Conservation (phyloP, 345 rosid genomes). For the Linum lewisii region DNA sequence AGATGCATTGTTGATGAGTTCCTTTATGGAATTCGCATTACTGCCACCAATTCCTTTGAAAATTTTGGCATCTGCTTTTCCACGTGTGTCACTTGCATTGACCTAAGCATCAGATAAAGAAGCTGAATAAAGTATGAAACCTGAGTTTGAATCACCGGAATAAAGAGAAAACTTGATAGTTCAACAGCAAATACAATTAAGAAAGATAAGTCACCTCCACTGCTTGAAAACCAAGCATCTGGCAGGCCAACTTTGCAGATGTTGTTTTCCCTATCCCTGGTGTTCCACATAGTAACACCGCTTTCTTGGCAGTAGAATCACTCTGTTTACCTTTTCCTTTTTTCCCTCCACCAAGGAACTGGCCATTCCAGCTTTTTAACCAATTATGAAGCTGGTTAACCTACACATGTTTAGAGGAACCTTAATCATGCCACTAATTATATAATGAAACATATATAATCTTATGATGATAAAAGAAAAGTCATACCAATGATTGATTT, state of each 20-base stretch:
- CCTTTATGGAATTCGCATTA: slow-evolving; percentile 90
- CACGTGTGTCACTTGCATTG: slow-evolving; percentile 97
- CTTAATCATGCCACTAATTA: neutral
- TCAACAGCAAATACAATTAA: neutral
- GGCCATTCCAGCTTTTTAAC: slow-evolving; percentile 76
- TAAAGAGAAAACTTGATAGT: slow-evolving; percentile 5
- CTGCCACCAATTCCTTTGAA: slow-evolving; percentile 91
- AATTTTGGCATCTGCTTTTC: slow-evolving; percentile 79
- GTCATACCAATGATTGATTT: slow-evolving; percentile 68
- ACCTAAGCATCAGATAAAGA: slow-evolving; percentile 35
- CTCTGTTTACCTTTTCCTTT: slow-evolving; percentile 67
- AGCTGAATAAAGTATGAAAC: neutral
- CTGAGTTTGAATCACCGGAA: slow-evolving; percentile 9
- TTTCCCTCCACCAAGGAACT: slow-evolving; percentile 48
- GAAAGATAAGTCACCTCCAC: slow-evolving; percentile 51
- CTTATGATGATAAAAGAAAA: neutral
- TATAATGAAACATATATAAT: neutral
- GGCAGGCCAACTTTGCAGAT: slow-evolving; percentile 77
- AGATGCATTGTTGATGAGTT: slow-evolving; percentile 84
- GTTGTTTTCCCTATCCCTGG: slow-evolving; percentile 99
- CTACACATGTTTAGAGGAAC: slow-evolving; percentile 29
- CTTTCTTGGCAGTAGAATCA: slow-evolving; percentile 70
- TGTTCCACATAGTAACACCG: slow-evolving; percentile 79
- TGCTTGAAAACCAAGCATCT: slow-evolving; percentile 90
- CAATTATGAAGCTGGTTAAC: slow-evolving; percentile 83